These are phyloP conservation scores for Leucoagaricus sp. DNA, from an alignment of 1,284 basidiomycete species.

Conservation along the genomic window DNA sequence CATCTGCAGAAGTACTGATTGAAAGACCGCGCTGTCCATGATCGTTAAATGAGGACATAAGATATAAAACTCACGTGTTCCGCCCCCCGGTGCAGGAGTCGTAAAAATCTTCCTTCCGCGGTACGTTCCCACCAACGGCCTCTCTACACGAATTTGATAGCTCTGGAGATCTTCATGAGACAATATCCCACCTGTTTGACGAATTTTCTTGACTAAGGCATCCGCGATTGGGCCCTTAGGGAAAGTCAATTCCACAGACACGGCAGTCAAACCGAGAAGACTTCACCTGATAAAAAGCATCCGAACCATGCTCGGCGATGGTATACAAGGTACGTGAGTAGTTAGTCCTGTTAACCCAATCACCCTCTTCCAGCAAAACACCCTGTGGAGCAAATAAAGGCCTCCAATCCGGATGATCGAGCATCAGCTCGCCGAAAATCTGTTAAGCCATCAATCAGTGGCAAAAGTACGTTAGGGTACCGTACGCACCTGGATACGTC, in stretches of 20 bases:
- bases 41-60: neutral
- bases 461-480: neutral
- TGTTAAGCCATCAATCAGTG: conserved; percentile 26
- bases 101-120: conserved; percentile 82
- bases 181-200: conserved; percentile 76
- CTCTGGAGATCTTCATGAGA: conserved; percentile 67
- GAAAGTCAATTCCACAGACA: conserved; percentile 4
- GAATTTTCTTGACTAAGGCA: conserved; percentile 68
- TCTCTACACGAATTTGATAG: conserved; percentile 74
- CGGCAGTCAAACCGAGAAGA: conserved; percentile 18
- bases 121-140: conserved; percentile 78
- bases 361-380: conserved; percentile 69
- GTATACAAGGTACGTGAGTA: conserved; percentile 66
- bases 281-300: conserved; percentile 72
- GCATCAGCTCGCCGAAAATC: conserved; percentile 65
- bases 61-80: conserved; percentile 47
- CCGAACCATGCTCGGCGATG: conserved; percentile 69
- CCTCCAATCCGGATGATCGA: conserved; percentile 77
- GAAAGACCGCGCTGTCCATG: neutral
- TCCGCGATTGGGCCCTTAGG: conserved; percentile 73
- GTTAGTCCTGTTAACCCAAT: conserved; percentile 69
- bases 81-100: conserved; percentile 80
- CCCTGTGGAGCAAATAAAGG: conserved; percentile 83
- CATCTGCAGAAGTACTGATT: conserved; percentile 69
- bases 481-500: conserved; percentile 63